phyloP scores from a whole-genome alignment of 2,329 filamentous ascomycete species.

The Arthrinium puccinioides region DNA sequence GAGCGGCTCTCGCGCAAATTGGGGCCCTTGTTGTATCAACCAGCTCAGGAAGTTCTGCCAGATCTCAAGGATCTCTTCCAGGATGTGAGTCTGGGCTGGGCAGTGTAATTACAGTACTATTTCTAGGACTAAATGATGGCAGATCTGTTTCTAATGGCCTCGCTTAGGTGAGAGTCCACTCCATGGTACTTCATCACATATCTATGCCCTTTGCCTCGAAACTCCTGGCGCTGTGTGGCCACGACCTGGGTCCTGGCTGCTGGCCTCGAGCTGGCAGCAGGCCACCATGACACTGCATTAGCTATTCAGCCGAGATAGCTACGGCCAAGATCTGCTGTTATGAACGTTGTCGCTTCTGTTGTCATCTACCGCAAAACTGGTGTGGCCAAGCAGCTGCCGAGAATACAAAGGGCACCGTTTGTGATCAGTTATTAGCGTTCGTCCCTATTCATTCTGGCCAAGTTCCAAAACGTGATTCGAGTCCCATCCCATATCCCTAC shows the following conservation, averaged over 20 bases:
- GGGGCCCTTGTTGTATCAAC: too few relatives aligned
- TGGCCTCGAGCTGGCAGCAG: neutral
- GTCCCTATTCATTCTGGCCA: slow-evolving; percentile 26
- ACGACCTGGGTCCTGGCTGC: neutral
- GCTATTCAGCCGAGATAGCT: slow-evolving; percentile 41
- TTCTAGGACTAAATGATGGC: too few relatives aligned
- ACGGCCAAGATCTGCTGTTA: slow-evolving; percentile 28
- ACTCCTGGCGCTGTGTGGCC: too few relatives aligned
- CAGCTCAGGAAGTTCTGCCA: too few relatives aligned
- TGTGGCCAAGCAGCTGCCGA: slow-evolving; percentile 32
- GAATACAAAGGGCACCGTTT: too few relatives aligned
- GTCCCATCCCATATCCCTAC: slow-evolving; percentile 29
- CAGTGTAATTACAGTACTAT: too few relatives aligned
- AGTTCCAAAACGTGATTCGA: slow-evolving; percentile 25
- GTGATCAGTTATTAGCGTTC: too few relatives aligned
- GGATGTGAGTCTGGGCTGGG: too few relatives aligned
- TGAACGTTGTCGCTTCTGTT: slow-evolving; percentile 23
- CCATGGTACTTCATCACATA: slow-evolving; percentile 1
- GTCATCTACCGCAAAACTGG: slow-evolving; percentile 22
- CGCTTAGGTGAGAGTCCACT: neutral
- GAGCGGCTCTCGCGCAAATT: slow-evolving; percentile 8
- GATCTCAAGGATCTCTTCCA: too few relatives aligned
- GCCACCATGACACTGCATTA: slow-evolving; percentile 32
- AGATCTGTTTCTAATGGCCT: too few relatives aligned
- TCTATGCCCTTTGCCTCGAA: too few relatives aligned